phyloP scores from a whole-genome alignment of 164 flowering plant species.

The Taxillus chinensis region DNA sequence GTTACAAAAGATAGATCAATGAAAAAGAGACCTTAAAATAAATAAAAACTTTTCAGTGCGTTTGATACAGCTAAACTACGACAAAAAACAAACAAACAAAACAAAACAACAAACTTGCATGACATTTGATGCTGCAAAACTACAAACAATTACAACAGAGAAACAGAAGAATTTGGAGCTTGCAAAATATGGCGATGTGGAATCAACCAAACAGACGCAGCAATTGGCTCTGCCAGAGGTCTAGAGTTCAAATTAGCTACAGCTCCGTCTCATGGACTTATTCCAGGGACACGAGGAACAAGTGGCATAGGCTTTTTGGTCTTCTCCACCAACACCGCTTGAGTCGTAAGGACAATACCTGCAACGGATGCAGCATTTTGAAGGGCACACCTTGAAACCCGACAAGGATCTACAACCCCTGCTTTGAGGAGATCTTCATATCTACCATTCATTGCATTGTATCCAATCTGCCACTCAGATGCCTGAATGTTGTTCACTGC shows the following conservation, averaged over 20 bases:
- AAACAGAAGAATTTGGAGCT: no score
- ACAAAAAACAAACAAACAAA: no score
- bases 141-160: no score
- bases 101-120: no score
- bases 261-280: slow-evolving; percentile 26
- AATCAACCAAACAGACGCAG: no score
- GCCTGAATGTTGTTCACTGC: slow-evolving; percentile 51
- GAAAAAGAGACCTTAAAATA: no score
- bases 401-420: slow-evolving; percentile 83
- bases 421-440: slow-evolving; percentile 68
- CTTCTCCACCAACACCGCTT: slow-evolving; percentile 77
- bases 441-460: slow-evolving; percentile 67
- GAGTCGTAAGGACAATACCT: slow-evolving; percentile 68
- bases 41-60: no score
- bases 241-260: neutral
- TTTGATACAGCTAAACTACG: no score
- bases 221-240: no score
- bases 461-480: slow-evolving; percentile 57
- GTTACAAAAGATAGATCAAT: no score
- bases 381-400: slow-evolving; percentile 73
- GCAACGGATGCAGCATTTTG: slow-evolving; percentile 84
- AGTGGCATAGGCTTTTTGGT: slow-evolving; percentile 47
- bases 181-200: no score
- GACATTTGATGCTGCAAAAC: no score
- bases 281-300: slow-evolving; percentile 73